These are phyloP conservation scores for Bondarzewia mesenterica DNA, from an alignment of 1,284 basidiomycete species.

Conservation along the genomic window DNA sequence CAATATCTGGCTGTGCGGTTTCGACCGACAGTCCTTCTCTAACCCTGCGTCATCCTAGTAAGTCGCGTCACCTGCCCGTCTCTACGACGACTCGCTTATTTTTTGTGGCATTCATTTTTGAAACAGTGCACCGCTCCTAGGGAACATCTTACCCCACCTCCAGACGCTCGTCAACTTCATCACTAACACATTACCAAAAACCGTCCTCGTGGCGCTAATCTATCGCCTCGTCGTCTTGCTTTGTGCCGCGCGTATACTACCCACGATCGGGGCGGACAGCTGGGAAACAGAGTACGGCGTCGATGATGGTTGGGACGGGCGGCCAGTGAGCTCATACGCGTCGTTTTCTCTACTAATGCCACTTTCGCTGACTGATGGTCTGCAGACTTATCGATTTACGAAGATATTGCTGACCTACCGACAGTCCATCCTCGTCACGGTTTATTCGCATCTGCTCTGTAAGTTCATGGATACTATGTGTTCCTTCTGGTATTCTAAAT, in stretches of 20 bases:
- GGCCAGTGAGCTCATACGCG: constrained; percentile 46
- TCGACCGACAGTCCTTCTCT: constrained; percentile 59
- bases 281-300: constrained; percentile 65
- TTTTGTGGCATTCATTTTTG: neutral
- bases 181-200: constrained; percentile 76
- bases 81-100: too few species aligned
- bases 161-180: constrained; percentile 73
- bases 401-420: constrained; percentile 71
- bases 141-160: constrained; percentile 73
- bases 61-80: too few species aligned
- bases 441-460: constrained; percentile 78
- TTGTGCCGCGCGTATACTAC: constrained; percentile 76
- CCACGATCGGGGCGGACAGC: constrained; percentile 73
- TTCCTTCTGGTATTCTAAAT: neutral
- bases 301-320: constrained; percentile 59
- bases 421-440: constrained; percentile 76
- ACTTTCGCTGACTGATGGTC: neutral
- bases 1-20: constrained; percentile 77
- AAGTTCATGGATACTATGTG: constrained; percentile 22
- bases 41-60: constrained; percentile 73
- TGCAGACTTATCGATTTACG: constrained; percentile 66
- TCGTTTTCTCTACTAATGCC: neutral
- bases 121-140: constrained; percentile 61
- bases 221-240: constrained; percentile 84
- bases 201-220: constrained; percentile 74